A percentile compares a stretch with the other conserved stretches of the same genome.
These are phyloP conservation scores for Ceratobasidium sp. DNA, from an alignment of 1,284 basidiomycete species.

Conservation along the genomic window DNA sequence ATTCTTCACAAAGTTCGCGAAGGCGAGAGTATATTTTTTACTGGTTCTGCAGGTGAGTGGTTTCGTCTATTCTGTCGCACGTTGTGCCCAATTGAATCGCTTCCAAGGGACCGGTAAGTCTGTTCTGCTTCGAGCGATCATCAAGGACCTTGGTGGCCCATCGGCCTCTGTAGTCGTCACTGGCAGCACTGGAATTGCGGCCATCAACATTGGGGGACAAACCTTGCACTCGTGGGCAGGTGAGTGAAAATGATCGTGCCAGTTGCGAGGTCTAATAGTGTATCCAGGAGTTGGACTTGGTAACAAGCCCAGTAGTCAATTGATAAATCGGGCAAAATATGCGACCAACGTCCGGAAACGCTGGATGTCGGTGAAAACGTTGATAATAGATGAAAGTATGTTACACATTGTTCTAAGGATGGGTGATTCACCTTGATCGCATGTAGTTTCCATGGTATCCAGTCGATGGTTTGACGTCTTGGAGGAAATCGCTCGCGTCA, in stretches of 20 bases:
- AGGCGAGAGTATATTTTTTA: constrained; percentile 89
- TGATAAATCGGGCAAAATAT: constrained; percentile 73
- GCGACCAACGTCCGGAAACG: constrained; percentile 72
- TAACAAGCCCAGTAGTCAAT: constrained; percentile 66
- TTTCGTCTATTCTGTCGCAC: not conserved
- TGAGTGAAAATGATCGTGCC: constrained; percentile 40
- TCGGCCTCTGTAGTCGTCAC: constrained; percentile 58
- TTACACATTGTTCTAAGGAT: not conserved
- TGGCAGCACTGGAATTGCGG: constrained; percentile 66
- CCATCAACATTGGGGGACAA: constrained; percentile 63
- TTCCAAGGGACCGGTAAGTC: constrained; percentile 63
- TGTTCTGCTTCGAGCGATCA: constrained; percentile 62
- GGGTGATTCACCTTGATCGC: constrained; percentile 8
- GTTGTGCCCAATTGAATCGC: not conserved
- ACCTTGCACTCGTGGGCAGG: constrained; percentile 66
- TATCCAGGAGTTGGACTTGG: constrained; percentile 73
- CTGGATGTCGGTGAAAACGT: constrained; percentile 78
- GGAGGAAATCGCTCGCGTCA: constrained; percentile 64
- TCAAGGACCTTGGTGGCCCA: constrained; percentile 55
- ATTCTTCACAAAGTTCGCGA: constrained; percentile 78
- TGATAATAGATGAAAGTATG: constrained; percentile 94
- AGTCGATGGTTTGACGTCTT: constrained; percentile 92
- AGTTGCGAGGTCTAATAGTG: too few species aligned
- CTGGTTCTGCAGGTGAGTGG: constrained; percentile 88
- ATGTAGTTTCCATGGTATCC: constrained; percentile 96